phyloP scores from a whole-genome alignment of 805 yeast genomes.

The Ogataea chonburiensis region DNA sequence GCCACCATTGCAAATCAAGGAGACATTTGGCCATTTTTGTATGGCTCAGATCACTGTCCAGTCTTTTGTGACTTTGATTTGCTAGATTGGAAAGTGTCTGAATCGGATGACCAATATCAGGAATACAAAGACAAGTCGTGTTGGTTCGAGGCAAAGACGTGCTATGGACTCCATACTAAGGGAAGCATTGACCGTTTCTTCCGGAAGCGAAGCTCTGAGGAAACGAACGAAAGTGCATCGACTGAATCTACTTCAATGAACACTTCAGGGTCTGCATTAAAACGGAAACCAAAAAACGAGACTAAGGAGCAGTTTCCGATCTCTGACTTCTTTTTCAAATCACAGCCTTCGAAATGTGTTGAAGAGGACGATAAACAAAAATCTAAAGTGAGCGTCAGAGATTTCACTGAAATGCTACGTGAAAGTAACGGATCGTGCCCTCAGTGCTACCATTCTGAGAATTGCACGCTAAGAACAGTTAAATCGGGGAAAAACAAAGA shows the following conservation, averaged over 20 bases:
- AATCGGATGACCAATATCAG: conserved; percentile 5
- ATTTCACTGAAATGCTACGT: conserved; percentile 25
- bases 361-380: not conserved
- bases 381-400: conserved; percentile 13
- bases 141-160: conserved; percentile 53
- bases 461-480: conserved; percentile 47
- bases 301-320: conserved; percentile 22
- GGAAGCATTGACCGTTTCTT: conserved; percentile 35
- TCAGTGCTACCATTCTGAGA: conserved; percentile 45
- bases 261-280: not conserved
- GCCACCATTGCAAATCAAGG: conserved; percentile 37
- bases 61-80: conserved; percentile 64
- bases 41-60: conserved; percentile 97
- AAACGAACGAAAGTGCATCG: not conserved
- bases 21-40: conserved; percentile 63
- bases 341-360: not conserved
- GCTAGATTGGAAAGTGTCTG: conserved; percentile 2
- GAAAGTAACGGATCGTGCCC: conserved; percentile 33
- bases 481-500: conserved; percentile 45
- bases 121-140: conserved; percentile 25
- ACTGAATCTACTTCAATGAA: not conserved
- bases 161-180: conserved; percentile 39
- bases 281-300: conserved; percentile 9
- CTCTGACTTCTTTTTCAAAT: conserved; percentile 26
- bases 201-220: conserved; percentile 3